Percentiles rank a stretch among this genome's conserved stretches.
Evolutionary conservation across 495 filamentous ascomycete genomes (phyloP).

Genomic region (Hypomontagnella submonticulosa): DNA sequence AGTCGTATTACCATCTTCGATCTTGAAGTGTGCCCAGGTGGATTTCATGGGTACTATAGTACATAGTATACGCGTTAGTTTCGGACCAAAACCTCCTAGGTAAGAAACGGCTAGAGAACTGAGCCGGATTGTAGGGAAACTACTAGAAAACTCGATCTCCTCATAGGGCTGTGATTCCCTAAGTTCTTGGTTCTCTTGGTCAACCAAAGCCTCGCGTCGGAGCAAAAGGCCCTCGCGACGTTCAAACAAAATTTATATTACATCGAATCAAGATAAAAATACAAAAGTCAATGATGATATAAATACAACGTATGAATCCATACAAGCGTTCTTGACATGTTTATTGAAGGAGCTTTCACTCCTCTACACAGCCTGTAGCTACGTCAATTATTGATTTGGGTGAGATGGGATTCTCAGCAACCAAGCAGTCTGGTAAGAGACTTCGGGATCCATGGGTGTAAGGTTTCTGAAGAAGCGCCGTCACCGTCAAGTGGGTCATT

Average conservation of each 20-base stretch:
- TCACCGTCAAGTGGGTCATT: conserved; percentile 13
- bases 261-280: not conserved
- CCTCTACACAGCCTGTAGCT: not conserved
- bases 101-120: conserved; percentile 10
- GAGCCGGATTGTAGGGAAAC: conserved; percentile 25
- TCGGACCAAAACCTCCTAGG: conserved; percentile 44
- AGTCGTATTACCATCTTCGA: conserved; percentile 20
- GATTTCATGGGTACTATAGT: conserved; percentile 8
- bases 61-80: conserved; percentile 28
- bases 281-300: conserved; percentile 8
- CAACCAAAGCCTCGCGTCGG: conserved; percentile 23
- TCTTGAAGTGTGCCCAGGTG: conserved; percentile 18
- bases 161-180: conserved; percentile 36
- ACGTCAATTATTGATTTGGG: conserved; percentile 19
- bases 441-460: too few species aligned
- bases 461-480: conserved; percentile 4
- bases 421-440: too few species aligned
- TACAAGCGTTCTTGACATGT: conserved; percentile 5
- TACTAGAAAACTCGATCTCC: conserved; percentile 40
- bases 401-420: conserved; percentile 5
- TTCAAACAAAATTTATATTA: not conserved
- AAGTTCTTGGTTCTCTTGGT: not conserved
- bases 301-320: conserved; percentile 21
- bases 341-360: conserved; percentile 22
- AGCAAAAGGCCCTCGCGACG: conserved; percentile 21